phyloP scores from a whole-genome alignment of 495 filamentous ascomycete species.

The Aeminium ludgeri region DNA sequence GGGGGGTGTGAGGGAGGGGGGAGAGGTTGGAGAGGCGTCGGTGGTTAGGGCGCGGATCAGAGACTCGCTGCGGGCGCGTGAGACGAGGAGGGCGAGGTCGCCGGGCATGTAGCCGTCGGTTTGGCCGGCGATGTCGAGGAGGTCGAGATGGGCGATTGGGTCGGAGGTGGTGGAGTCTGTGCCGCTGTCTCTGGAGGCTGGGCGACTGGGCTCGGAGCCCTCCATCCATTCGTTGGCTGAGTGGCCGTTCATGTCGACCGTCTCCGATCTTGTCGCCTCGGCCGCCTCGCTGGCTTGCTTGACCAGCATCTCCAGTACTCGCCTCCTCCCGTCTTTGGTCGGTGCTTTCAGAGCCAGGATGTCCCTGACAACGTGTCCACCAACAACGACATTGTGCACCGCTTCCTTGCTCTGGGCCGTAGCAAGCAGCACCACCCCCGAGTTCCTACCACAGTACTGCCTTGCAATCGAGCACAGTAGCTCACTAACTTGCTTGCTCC shows the following conservation, averaged over 20 bases:
- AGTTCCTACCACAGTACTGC: slow-evolving; percentile 60
- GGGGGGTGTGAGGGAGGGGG: slow-evolving; percentile 37
- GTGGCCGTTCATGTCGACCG: slow-evolving; percentile 25
- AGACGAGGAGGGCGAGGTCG: slow-evolving; percentile 70
- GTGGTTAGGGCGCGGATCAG: slow-evolving; percentile 61
- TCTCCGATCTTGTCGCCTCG: slow-evolving; percentile 18
- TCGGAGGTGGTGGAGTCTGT: slow-evolving; percentile 50
- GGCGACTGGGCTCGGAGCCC: slow-evolving; percentile 34
- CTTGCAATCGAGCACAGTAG: slow-evolving; percentile 64
- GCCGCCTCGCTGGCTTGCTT: slow-evolving; percentile 20
- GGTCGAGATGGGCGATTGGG: slow-evolving; percentile 48
- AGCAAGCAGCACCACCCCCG: slow-evolving; percentile 69
- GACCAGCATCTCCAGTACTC: slow-evolving; percentile 59
- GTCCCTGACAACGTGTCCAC: slow-evolving; percentile 25
- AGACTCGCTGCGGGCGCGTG: slow-evolving; percentile 78
- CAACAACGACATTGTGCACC: slow-evolving; percentile 26
- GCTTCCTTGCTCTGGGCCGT: slow-evolving; percentile 80
- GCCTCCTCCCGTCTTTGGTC: slow-evolving; percentile 74
- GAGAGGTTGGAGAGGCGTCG: slow-evolving; percentile 17
- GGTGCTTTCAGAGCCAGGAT: slow-evolving; percentile 66
- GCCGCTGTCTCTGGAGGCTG: slow-evolving; percentile 30
- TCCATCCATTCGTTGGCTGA: slow-evolving; percentile 46
- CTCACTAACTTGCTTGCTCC: slow-evolving; percentile 84
- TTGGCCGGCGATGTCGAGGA: slow-evolving; percentile 77
- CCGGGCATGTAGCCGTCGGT: slow-evolving; percentile 98